A percentile compares a stretch with the other conserved stretches of the same genome.
Evolutionary conservation across 345 rosid species (phyloP).

Genomic region (Eucalyptus regnans): DNA sequence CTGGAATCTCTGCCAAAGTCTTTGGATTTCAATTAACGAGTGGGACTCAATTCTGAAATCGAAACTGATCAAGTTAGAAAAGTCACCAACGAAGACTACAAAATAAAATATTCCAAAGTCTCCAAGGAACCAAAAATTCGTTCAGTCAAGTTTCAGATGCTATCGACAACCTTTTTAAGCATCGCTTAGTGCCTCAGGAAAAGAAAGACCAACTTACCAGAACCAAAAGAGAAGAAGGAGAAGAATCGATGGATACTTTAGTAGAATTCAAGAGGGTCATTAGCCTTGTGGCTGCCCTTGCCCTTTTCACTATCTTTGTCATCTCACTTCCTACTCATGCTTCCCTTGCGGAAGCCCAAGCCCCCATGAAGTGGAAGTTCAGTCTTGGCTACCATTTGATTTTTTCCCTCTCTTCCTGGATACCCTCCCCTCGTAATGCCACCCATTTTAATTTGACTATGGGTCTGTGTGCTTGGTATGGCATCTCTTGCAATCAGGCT

Average conservation of each 20-base stretch:
- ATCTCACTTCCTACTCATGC: not conserved
- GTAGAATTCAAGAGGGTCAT: not conserved
- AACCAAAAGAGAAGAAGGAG: not conserved
- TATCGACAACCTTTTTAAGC: not conserved
- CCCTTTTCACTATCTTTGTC: not conserved
- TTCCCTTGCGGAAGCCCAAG: not conserved
- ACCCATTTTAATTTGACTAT: not conserved
- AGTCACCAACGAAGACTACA: too few species aligned
- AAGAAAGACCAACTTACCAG: not conserved
- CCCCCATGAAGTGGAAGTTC: constrained; percentile 2
- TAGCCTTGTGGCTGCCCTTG: not conserved
- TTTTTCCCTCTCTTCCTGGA: constrained; percentile 3
- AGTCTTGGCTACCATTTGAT: not conserved
- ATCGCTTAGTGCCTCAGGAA: not conserved
- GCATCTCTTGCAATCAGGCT: not conserved
- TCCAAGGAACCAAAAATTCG: too few species aligned
- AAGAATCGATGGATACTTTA: not conserved
- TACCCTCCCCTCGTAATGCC: not conserved
- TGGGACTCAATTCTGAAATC: too few species aligned
- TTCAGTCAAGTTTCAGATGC: too few species aligned
- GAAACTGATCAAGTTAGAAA: too few species aligned
- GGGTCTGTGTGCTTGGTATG: not conserved
- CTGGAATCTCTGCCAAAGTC: too few species aligned
- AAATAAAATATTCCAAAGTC: too few species aligned
- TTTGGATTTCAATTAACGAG: too few species aligned